Base-by-base conservation (phyloP, 2,329 filamentous ascomycete genomes). In the Fusarium sp. region DNA sequence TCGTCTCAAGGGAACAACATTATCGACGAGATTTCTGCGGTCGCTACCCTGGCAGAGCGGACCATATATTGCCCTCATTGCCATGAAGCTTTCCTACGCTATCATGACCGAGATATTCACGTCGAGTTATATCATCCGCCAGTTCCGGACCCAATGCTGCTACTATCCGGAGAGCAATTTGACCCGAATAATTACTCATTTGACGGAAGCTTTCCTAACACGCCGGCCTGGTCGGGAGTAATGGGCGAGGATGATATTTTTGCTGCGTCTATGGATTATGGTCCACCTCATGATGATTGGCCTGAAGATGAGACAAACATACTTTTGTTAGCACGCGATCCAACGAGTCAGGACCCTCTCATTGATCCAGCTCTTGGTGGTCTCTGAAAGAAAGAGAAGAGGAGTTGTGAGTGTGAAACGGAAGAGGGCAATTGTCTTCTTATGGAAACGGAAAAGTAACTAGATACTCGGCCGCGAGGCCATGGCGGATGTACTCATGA, bases 51-150 rank as follows among this genome's bases (percentile, higher is more conserved):
- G 30, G 77, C 77, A 20, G 81, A 81, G 53, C 78, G 80, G 42
- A 83, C 79, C 4, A 71, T 86, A 6, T 57, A 73, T 6, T 88
- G 86, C 54, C 73, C 79, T 1, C 79, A 81, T 17, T 88, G 86
- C 60, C 56, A 67, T 8, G 75, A 80, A 32, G 79, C 77, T 17
- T 88, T 88, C 65, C 76, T 80, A 38, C 83, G 85, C 30, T 80
- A 83, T 56, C 79, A 82, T 61, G 85, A 88, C 52, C 77, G 86
- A 11, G 76, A 83, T 42, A 66, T 76, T 4, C 86, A 88, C 68
- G 52, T 85, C 4, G 74, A 76, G 73, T 55, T 77, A 76, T 47
- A 73, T 52, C 71, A 75, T 47, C 51, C 47, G 30, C 45, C 59
- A 4, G 53, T 49, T 47, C 28, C 59, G 10, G 69, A 75, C 20